Conservation (phyloP, 2,329 filamentous ascomycete species). For the Trichoderma sp. region DNA sequence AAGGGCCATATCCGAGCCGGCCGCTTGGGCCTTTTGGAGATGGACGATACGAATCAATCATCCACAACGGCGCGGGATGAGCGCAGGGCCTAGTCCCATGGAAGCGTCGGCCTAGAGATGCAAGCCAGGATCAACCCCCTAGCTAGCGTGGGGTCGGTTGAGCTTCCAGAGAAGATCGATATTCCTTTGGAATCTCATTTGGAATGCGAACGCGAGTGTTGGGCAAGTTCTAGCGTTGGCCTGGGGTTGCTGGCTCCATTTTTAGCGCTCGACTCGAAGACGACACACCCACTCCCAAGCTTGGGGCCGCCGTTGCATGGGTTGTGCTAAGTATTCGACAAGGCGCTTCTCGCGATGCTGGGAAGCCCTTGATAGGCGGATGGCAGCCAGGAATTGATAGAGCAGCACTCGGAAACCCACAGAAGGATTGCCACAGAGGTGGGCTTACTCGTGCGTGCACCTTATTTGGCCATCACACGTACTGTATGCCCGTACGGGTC, state of each 20-base stretch:
- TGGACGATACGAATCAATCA: neutral
- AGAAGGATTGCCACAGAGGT: constrained; percentile 14
- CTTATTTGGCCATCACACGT: neutral
- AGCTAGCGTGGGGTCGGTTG: constrained; percentile 17
- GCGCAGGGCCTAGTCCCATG: neutral
- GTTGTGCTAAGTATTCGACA: neutral
- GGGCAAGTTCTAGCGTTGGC: constrained; percentile 1
- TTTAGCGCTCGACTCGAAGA: neutral
- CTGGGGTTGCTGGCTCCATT: neutral
- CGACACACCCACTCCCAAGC: neutral
- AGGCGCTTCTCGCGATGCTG: neutral
- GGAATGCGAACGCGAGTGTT: constrained; percentile 9
- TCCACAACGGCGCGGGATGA: neutral
- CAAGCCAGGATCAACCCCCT: neutral
- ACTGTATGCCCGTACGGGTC: neutral
- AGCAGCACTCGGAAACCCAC: neutral
- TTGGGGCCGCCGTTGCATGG: neutral
- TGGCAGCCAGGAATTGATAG: neutral
- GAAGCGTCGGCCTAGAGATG: constrained; percentile 1
- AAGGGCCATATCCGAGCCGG: neutral
- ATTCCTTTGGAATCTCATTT: constrained; percentile 11
- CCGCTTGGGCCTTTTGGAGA: neutral
- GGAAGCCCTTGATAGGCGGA: neutral
- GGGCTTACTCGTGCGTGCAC: constrained; percentile 1
- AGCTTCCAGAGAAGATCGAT: constrained; percentile 20